phyloP scores from a whole-genome alignment of 495 filamentous ascomycete genomes.

The Pseudotulostoma volvatum region DNA sequence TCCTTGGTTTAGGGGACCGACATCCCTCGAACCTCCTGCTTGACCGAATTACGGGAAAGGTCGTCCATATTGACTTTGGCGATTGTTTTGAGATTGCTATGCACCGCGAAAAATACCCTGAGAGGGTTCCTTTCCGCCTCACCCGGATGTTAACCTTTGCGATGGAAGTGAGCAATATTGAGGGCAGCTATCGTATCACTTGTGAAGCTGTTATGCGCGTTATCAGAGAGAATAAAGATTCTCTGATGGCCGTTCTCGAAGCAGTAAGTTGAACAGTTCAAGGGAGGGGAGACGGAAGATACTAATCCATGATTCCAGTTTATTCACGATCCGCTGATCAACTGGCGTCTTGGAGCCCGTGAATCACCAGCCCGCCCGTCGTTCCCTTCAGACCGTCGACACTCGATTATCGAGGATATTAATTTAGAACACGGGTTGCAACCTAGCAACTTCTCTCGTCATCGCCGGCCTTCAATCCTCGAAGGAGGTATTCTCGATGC shows the following conservation, averaged over 20 bases:
- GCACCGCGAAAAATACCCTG: constrained; percentile 98
- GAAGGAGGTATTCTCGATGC: constrained; percentile 35
- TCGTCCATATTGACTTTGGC: constrained; percentile 97
- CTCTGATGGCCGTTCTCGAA: constrained; percentile 93
- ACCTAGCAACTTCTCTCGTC: constrained; percentile 28
- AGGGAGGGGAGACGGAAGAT: no score
- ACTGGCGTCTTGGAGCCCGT: constrained; percentile 82
- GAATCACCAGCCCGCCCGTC: constrained; percentile 65
- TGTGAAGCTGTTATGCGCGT: constrained; percentile 98
- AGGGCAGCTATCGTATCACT: constrained; percentile 91
- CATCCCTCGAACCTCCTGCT: constrained; percentile 97
- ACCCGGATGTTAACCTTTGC: constrained; percentile 98
- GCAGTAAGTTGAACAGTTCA: constrained; percentile 48
- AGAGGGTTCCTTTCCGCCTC: constrained; percentile 90
- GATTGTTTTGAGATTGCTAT: constrained; percentile 99
- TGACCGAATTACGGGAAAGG: constrained; percentile 84
- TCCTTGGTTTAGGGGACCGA: constrained; percentile 87
- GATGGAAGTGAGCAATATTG: constrained; percentile 99
- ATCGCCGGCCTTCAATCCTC: constrained; percentile 33
- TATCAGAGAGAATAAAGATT: constrained; percentile 90
- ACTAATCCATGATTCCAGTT: no score
- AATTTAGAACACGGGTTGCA: constrained; percentile 35
- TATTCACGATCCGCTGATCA: constrained; percentile 94
- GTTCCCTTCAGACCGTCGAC: constrained; percentile 64
- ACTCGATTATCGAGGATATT: constrained; percentile 52